Percentiles rank a stretch among this genome's conserved stretches.
Conservation (phyloP, 1,284 basidiomycete species). For the Microbotryum silenes-acaulis region DNA sequence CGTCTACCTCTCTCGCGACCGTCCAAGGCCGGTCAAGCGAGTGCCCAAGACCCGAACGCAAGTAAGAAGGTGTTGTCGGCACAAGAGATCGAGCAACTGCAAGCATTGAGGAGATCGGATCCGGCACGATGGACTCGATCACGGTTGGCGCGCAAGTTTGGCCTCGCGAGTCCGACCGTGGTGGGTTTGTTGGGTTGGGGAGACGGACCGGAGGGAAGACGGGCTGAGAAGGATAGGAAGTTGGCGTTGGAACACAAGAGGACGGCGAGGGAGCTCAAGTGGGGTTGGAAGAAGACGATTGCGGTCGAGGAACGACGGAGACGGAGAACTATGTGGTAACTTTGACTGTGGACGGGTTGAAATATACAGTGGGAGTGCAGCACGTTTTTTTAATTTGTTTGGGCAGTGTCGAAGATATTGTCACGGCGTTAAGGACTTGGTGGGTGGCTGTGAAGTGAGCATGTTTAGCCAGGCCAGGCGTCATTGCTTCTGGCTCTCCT, state of each 20-base stretch:
- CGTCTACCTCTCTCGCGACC: neutral
- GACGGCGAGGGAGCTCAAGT: conserved; percentile 6
- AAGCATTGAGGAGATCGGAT: conserved; percentile 8
- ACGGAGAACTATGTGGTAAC: conserved; percentile 20
- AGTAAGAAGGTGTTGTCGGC: neutral
- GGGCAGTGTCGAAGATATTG: too few relatives aligned
- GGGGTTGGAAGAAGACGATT: conserved; percentile 28
- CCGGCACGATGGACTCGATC: conserved; percentile 9
- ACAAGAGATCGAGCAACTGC: conserved; percentile 9
- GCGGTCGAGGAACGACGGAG: conserved; percentile 25
- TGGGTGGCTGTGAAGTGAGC: neutral
- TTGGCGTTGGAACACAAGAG: neutral
- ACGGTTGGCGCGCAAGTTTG: conserved; percentile 18
- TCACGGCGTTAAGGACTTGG: neutral
- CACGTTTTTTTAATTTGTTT: neutral
- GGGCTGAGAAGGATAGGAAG: conserved; percentile 9
- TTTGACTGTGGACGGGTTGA: neutral
- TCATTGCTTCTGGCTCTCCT: too few relatives aligned
- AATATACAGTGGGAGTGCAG: neutral
- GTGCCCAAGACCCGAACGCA: neutral
- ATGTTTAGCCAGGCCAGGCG: neutral
- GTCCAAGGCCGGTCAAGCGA: neutral
- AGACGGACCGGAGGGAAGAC: conserved; percentile 10
- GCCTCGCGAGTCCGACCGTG: conserved; percentile 9
- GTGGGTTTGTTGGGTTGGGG: conserved; percentile 23